Evolutionary conservation across 2,329 filamentous ascomycete genomes (phyloP).

Genomic region (Neonectria magnoliae): DNA sequence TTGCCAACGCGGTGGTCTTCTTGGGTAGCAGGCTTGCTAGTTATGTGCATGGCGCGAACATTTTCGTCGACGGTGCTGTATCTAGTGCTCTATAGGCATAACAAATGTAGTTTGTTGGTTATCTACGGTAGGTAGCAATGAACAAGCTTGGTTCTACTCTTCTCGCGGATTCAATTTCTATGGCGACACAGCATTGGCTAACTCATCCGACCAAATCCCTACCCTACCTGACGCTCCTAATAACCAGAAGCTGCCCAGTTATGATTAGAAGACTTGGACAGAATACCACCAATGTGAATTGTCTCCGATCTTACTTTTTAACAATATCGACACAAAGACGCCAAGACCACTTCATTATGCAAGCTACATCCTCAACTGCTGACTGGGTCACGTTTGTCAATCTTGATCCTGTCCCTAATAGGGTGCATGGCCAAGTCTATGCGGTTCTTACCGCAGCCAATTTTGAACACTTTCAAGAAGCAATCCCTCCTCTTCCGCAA

Average conservation of each 20-base stretch:
- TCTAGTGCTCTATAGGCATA: constrained; percentile 1
- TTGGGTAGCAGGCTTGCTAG: constrained; percentile 35
- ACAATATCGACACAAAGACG: not conserved
- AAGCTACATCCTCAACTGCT: not conserved
- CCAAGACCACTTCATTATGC: not conserved
- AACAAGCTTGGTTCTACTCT: not conserved
- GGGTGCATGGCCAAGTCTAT: not conserved
- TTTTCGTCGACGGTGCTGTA: constrained; percentile 39
- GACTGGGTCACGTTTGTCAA: too few species aligned
- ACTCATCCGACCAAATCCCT: too few species aligned
- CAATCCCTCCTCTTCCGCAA: not conserved
- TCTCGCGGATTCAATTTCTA: not conserved
- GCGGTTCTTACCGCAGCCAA: not conserved
- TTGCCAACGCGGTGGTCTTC: constrained; percentile 39
- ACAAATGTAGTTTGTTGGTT: not conserved
- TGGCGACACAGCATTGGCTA: too few species aligned
- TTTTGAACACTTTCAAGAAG: constrained; percentile 28
- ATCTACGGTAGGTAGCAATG: not conserved
- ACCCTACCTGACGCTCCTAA: too few species aligned
- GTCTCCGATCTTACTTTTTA: not conserved
- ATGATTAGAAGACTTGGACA: not conserved
- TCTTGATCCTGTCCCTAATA: not conserved
- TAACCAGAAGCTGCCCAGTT: too few species aligned
- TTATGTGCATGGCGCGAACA: constrained; percentile 33
- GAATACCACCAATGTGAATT: not conserved